These are phyloP conservation scores for Secale cereale DNA, from an alignment of 176 grass and related monocot genomes.

Conservation along the genomic window DNA sequence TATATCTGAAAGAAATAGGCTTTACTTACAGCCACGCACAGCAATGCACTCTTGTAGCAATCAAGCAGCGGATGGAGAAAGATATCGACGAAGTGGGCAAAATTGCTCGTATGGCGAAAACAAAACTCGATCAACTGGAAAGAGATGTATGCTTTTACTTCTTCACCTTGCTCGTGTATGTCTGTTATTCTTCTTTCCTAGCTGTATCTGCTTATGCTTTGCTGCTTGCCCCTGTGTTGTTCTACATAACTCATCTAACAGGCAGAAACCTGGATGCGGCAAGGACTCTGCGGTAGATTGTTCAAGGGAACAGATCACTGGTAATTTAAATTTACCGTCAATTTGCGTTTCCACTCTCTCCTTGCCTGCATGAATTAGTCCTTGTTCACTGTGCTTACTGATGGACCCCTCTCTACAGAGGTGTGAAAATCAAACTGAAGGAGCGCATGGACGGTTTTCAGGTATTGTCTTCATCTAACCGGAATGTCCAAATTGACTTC, in stretches of 20 bases:
- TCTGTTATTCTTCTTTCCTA: not conserved
- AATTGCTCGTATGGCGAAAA: slow-evolving; percentile 75
- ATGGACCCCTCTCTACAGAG: slow-evolving; percentile 48
- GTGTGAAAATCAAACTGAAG: slow-evolving; percentile 92
- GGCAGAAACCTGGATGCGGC: slow-evolving; percentile 91
- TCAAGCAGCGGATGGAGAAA: slow-evolving; percentile 92
- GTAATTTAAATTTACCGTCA: slow-evolving; percentile 52
- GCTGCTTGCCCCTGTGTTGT: not conserved
- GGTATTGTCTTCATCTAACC: slow-evolving; percentile 40
- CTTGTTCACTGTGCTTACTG: slow-evolving; percentile 9
- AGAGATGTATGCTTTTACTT: slow-evolving; percentile 73
- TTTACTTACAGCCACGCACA: not conserved
- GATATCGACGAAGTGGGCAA: slow-evolving; percentile 96
- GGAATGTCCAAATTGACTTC: slow-evolving; percentile 14
- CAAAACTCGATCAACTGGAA: slow-evolving; percentile 88
- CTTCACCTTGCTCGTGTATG: not conserved
- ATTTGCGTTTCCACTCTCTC: slow-evolving; percentile 27
- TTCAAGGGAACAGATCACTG: slow-evolving; percentile 81
- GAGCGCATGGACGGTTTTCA: slow-evolving; percentile 94
- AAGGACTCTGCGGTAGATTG: slow-evolving; percentile 90
- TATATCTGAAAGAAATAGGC: slow-evolving; percentile 41
- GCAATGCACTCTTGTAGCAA: slow-evolving; percentile 45
- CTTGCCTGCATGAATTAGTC: not conserved
- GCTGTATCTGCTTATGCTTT: not conserved
- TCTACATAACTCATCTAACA: slow-evolving; percentile 73